Percentiles rank a stretch among this genome's conserved stretches.
Conservation (phyloP, 176 grass and related monocot species). For the Eragrostis curvula region DNA sequence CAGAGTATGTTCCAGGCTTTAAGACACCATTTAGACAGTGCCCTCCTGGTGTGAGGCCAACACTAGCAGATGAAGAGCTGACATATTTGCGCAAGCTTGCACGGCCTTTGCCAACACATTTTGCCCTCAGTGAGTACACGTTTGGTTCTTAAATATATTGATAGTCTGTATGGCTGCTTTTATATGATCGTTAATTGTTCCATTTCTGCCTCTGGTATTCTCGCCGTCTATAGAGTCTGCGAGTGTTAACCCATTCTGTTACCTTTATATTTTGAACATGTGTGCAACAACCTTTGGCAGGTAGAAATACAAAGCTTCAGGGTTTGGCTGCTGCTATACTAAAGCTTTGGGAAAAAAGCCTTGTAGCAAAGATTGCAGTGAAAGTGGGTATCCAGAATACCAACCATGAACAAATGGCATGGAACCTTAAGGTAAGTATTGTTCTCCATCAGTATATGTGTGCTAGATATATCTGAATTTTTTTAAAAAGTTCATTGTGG, state of each 20-base stretch:
- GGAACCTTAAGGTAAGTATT: slow-evolving; percentile 83
- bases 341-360: slow-evolving; percentile 92
- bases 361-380: slow-evolving; percentile 89
- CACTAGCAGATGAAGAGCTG: slow-evolving; percentile 70
- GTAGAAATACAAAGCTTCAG: slow-evolving; percentile 79
- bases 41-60: slow-evolving; percentile 57
- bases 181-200: slow-evolving; percentile 6
- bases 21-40: slow-evolving; percentile 73
- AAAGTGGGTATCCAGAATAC: slow-evolving; percentile 91
- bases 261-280: neutral
- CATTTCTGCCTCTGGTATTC: neutral
- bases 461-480: neutral
- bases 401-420: slow-evolving; percentile 75
- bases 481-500: neutral
- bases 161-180: slow-evolving; percentile 11
- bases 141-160: slow-evolving; percentile 11
- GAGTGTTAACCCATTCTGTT: neutral
- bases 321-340: slow-evolving; percentile 90
- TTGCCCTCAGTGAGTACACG: slow-evolving; percentile 76
- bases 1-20: slow-evolving; percentile 64
- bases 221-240: neutral
- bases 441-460: neutral
- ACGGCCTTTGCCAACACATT: slow-evolving; percentile 79
- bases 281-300: slow-evolving; percentile 41
- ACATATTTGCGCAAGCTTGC: slow-evolving; percentile 85